Conservation (phyloP, 345 rosid genomes). For the Syzygium aqueum region DNA sequence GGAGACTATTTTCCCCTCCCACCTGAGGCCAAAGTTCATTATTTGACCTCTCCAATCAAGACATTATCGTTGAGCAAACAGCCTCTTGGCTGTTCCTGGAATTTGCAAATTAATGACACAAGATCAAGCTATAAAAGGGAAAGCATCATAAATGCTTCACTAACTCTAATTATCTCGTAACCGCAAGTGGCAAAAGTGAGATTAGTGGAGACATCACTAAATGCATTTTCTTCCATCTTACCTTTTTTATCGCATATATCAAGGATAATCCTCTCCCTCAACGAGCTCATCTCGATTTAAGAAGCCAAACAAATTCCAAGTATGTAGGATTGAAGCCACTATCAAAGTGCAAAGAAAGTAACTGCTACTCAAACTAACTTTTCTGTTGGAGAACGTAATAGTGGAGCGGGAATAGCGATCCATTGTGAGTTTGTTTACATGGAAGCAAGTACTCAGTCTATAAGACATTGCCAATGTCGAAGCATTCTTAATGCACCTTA, state of each 20-base stretch:
- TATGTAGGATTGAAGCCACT: not conserved
- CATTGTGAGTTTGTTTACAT: not conserved
- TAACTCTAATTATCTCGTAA: not conserved
- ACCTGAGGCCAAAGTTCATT: not conserved
- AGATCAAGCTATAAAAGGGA: not conserved
- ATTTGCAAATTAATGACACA: not conserved
- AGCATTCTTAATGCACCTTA: not conserved
- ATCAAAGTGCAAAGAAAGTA: not conserved
- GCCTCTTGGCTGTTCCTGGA: not conserved
- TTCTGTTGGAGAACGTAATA: not conserved
- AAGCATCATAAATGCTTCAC: not conserved
- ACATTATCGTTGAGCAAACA: not conserved
- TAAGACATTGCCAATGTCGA: not conserved
- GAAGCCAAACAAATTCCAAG: not conserved
- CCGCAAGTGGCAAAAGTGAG: not conserved
- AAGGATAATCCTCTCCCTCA: not conserved
- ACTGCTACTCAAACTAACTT: not conserved
- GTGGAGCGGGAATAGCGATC: not conserved
- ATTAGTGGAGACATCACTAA: not conserved
- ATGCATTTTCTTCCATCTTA: not conserved
- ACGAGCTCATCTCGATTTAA: not conserved
- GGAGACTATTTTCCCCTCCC: not conserved
- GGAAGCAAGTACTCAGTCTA: not conserved
- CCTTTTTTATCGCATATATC: not conserved
- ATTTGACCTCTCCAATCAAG: not conserved